Conservation (phyloP, 192 early-diverging fungal species). For the Backusella westeae region DNA sequence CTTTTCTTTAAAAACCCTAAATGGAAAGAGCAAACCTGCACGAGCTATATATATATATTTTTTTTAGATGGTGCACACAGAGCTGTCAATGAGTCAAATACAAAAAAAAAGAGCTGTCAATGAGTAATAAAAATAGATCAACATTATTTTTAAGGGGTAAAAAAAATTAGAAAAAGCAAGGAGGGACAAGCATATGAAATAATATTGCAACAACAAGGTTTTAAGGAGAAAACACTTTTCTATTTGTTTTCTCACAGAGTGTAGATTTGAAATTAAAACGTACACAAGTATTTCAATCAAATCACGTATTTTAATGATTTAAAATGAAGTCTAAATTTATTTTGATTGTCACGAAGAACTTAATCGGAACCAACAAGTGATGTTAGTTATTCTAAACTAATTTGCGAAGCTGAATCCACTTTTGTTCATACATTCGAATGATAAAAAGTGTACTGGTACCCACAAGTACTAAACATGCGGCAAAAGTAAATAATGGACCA, state of each 20-base stretch:
- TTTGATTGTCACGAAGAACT: not conserved
- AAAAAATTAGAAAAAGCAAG: no score
- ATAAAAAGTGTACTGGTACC: not conserved
- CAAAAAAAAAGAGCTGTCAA: no score
- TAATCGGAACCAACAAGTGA: not conserved
- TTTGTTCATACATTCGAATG: not conserved
- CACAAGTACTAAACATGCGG: not conserved
- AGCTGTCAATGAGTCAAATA: no score
- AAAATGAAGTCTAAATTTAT: not conserved
- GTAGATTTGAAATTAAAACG: not conserved
- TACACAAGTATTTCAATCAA: not conserved
- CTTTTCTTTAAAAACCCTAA: no score
- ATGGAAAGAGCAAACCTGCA: no score
- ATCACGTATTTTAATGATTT: not conserved
- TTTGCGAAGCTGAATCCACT: not conserved
- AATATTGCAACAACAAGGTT: not conserved
- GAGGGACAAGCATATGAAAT: no score
- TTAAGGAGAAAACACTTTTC: not conserved
- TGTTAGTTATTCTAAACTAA: slow-evolving; percentile 3
- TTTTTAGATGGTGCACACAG: no score
- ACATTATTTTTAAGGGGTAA: no score
- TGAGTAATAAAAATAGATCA: no score
- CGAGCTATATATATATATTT: no score
- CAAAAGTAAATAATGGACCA: slow-evolving; percentile 35
- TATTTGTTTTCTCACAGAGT: not conserved